Conservation (phyloP, 441 rosid genomes). For the Bruguiera hainesii region DNA sequence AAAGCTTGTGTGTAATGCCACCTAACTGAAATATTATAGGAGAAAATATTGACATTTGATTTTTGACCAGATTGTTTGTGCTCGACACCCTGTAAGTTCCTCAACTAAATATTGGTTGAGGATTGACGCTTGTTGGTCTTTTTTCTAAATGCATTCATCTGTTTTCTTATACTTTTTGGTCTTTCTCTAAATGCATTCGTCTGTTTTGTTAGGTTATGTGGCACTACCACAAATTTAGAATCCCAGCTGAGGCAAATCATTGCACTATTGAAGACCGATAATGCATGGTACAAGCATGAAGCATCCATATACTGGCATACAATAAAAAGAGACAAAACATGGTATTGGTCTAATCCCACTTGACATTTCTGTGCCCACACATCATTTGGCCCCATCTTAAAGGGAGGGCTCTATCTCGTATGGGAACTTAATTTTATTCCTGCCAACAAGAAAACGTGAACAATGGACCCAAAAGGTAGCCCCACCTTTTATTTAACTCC, state of each 20-base stretch:
- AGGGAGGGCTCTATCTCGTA: background rate
- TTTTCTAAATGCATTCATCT: background rate
- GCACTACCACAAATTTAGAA: background rate
- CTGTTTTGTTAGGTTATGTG: background rate
- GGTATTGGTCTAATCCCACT: background rate
- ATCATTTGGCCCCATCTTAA: background rate
- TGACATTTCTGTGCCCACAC: background rate
- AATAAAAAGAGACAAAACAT: background rate
- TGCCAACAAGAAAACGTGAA: slow-evolving; percentile 25
- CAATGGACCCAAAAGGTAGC: slow-evolving; percentile 22
- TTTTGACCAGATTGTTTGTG: background rate
- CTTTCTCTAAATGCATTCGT: background rate
- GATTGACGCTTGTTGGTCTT: background rate
- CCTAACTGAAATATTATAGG: too few species aligned
- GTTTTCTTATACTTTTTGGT: background rate
- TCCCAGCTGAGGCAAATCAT: background rate
- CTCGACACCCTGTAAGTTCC: slow-evolving; percentile 1
- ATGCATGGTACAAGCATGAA: too few species aligned
- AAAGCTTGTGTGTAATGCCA: too few species aligned
- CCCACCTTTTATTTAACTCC: slow-evolving; percentile 13
- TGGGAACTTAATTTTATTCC: slow-evolving; percentile 14
- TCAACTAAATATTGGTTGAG: background rate
- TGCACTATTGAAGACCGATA: too few species aligned
- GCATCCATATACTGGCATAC: background rate
- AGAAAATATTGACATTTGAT: too few species aligned